phyloP scores from a whole-genome alignment of 495 filamentous ascomycete genomes.

The Hypoxylon intermedium region DNA sequence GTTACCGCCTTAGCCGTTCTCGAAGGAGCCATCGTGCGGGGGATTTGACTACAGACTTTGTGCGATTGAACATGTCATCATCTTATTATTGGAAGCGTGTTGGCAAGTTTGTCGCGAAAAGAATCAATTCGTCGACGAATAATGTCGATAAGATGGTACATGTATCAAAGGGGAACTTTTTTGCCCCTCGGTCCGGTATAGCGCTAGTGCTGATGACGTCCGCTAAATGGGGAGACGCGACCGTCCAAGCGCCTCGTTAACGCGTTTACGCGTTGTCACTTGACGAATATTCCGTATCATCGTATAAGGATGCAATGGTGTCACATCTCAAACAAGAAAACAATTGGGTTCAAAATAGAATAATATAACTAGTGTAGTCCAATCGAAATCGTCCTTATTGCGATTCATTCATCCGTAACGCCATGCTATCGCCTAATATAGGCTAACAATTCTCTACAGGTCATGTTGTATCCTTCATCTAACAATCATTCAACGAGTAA shows the following conservation, averaged over 20 bases:
- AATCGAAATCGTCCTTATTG: not conserved
- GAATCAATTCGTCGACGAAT: not conserved
- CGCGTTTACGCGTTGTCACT: constrained; percentile 34
- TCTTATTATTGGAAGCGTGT: not conserved
- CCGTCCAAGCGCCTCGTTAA: not conserved
- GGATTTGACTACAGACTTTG: not conserved
- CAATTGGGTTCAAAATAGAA: too few relatives aligned
- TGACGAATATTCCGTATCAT: constrained; percentile 12
- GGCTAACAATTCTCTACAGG: constrained; percentile 1
- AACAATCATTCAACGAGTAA: constrained; percentile 2
- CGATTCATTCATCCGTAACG: constrained; percentile 21
- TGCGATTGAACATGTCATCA: constrained; percentile 5
- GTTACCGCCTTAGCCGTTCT: constrained; percentile 30
- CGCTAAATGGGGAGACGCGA: constrained; percentile 23
- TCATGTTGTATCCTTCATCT: constrained; percentile 5
- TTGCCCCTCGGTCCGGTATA: constrained; percentile 28
- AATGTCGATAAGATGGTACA: constrained; percentile 1
- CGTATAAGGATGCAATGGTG: too few relatives aligned
- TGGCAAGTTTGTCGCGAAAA: not conserved
- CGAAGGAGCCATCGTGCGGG: constrained; percentile 13
- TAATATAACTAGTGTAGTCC: too few relatives aligned
- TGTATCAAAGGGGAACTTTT: constrained; percentile 15
- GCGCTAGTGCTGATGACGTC: constrained; percentile 13
- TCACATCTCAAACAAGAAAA: too few relatives aligned
- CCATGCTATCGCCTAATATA: constrained; percentile 19